A percentile compares a stretch with the other conserved stretches of the same genome.
Evolutionary conservation across 164 flowering plant species (phyloP).

Genomic region (Dillenia suffruticosa): DNA sequence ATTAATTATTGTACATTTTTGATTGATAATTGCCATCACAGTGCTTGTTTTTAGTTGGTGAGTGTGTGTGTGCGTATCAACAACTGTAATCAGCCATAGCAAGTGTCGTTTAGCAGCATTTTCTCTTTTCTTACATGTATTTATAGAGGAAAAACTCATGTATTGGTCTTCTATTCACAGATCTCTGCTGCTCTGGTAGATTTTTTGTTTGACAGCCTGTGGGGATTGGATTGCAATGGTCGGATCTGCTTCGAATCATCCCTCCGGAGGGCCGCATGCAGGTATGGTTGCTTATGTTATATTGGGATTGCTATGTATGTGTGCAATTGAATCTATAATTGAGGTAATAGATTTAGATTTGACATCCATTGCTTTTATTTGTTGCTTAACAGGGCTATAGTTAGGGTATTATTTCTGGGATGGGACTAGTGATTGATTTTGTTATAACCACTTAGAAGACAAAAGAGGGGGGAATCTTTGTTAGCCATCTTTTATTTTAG

Average conservation of each 20-base stretch:
- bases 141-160: neutral
- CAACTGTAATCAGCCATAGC: too few species aligned
- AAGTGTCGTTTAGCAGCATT: too few species aligned
- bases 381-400: neutral
- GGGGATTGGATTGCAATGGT: conserved; percentile 23
- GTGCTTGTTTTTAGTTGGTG: conserved; percentile 15
- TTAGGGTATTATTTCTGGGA: neutral
- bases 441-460: neutral
- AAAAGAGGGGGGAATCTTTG: neutral
- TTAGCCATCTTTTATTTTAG: too few species aligned
- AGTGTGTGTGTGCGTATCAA: too few species aligned
- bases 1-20: neutral
- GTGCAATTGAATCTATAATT: neutral
- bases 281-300: conserved; percentile 19
- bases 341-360: neutral
- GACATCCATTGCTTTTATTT: neutral
- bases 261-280: conserved; percentile 25
- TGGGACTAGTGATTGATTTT: neutral
- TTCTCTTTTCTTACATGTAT: too few species aligned
- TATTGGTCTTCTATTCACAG: neutral
- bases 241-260: conserved; percentile 22
- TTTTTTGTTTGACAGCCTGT: conserved; percentile 1
- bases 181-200: neutral
- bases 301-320: neutral
- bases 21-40: neutral